Percentiles rank a stretch among this genome's conserved stretches.
phyloP scores from a whole-genome alignment of 495 filamentous ascomycete genomes.

The Neurospora sp. region DNA sequence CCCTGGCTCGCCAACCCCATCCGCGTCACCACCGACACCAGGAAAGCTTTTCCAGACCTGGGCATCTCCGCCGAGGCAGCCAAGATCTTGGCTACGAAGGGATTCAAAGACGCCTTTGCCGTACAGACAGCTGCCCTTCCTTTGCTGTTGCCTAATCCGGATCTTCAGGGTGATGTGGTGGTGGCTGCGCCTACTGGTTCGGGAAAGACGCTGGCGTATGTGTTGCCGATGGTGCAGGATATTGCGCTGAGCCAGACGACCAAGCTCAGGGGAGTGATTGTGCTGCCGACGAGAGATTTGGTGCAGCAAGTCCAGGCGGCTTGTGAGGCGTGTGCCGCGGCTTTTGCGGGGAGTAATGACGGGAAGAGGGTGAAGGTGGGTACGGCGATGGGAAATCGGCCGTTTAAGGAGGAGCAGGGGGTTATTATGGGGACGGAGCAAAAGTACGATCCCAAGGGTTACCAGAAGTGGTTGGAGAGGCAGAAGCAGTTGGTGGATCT shows the following conservation, averaged over 20 bases:
- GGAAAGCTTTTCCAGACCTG: constrained; percentile 51
- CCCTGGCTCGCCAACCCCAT: constrained; percentile 69
- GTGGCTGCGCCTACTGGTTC: constrained; percentile 87
- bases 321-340: constrained; percentile 52
- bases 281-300: constrained; percentile 84
- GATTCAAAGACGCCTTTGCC: constrained; percentile 68
- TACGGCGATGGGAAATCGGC: constrained; percentile 69
- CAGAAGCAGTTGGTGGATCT: constrained; percentile 7
- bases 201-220: constrained; percentile 86
- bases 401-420: constrained; percentile 65
- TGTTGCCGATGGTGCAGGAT: constrained; percentile 74
- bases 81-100: constrained; percentile 50
- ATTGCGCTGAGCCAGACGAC: constrained; percentile 50
- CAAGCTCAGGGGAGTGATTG: constrained; percentile 63
- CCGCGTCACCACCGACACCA: constrained; percentile 47
- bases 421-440: constrained; percentile 53
- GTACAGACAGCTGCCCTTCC: constrained; percentile 78
- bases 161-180: constrained; percentile 62
- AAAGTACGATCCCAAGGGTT: constrained; percentile 28
- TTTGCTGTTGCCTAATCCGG: constrained; percentile 52
- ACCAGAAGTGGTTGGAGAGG: constrained; percentile 16
- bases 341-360: constrained; percentile 29
- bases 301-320: constrained; percentile 71
- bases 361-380: constrained; percentile 63
- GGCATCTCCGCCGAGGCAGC: constrained; percentile 31